Evolutionary conservation across 805 yeast genomes (phyloP), one percentile per base, ranked within the genome.

Genomic region (Ogataea nakhonphanomensis): DNA sequence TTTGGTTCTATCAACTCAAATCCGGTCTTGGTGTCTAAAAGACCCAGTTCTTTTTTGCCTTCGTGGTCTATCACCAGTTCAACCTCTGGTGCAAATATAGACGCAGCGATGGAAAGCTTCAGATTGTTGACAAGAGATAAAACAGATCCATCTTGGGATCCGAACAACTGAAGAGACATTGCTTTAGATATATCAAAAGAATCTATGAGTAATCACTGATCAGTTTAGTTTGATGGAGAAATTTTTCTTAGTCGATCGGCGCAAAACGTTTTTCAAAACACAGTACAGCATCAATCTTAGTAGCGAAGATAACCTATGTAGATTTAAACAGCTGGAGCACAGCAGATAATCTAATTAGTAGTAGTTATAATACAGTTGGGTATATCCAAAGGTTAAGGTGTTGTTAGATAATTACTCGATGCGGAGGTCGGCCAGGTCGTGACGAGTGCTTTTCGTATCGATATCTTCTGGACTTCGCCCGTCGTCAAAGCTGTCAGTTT

Each of bases 1-100:
- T 83, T 81, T 14, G 86, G 69, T 59, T 83, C 87, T 42, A 69
- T 62, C 46, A 84, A 67, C 50, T 72, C 74, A 38, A 78, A 72
- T 6, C 62, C 60, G 27, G 68, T 58, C 45, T 69, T 68, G 6
- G 59, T 41, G 45, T 72, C 64, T 17, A 40, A 50, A 34, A 62
- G 45, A 5, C 37, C 37, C 23, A 54, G 46, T 24, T 39, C 46
- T 29, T 48, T 50, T 21, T 45, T 46, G 4, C 46, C 49, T 21
- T 51, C 60, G 13, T 46, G 49, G 24, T 58, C 58, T 21, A 48
- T 37, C 12, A 49, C 36, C 22, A 65, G 41, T 31, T 58, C 53
- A 12, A 61, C 41, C 9, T 55, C 35, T 3, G 65, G 61, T 10
- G 47, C 49, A 37, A 50, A 67, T 11, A 61, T 59, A 4, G 61